Percentiles rank a stretch among this genome's conserved stretches.
Evolutionary conservation across 2,329 filamentous ascomycete species (phyloP).

Genomic region (Cytospora paraplurivora): DNA sequence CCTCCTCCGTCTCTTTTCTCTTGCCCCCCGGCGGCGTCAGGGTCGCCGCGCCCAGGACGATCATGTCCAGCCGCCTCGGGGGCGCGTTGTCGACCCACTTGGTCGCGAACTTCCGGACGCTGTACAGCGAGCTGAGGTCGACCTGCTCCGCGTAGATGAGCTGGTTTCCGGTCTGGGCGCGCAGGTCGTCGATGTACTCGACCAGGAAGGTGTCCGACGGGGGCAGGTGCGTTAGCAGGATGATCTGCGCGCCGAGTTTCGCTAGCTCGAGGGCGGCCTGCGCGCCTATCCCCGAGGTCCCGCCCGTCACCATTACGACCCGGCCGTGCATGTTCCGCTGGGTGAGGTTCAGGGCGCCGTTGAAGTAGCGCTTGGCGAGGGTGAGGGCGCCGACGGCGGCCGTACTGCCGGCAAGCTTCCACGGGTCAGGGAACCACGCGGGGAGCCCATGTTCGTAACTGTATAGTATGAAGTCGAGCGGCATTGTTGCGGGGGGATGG

Average conservation of each 20-base stretch:
- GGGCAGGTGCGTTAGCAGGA: slow-evolving; percentile 83
- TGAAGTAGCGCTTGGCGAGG: slow-evolving; percentile 71
- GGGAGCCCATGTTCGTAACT: slow-evolving; percentile 53
- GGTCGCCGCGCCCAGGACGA: slow-evolving; percentile 83
- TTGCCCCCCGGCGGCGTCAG: slow-evolving; percentile 68
- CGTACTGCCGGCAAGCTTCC: slow-evolving; percentile 44
- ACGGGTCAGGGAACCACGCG: slow-evolving; percentile 48
- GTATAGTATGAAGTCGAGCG: slow-evolving; percentile 53
- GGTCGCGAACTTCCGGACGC: slow-evolving; percentile 89
- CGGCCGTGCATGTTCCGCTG: slow-evolving; percentile 91
- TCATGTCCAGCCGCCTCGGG: slow-evolving; percentile 83
- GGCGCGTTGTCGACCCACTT: slow-evolving; percentile 98
- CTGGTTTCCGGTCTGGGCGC: slow-evolving; percentile 74
- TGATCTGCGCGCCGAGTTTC: slow-evolving; percentile 80
- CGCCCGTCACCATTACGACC: slow-evolving; percentile 90
- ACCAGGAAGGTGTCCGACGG: slow-evolving; percentile 84
- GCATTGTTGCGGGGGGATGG: slow-evolving; percentile 44
- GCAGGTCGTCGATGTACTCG: slow-evolving; percentile 89
- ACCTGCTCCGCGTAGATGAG: slow-evolving; percentile 96
- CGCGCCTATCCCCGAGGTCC: slow-evolving; percentile 90
- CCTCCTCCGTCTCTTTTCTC: slow-evolving; percentile 68
- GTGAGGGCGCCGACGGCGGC: slow-evolving; percentile 43
- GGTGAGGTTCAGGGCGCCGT: slow-evolving; percentile 71
- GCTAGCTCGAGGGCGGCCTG: slow-evolving; percentile 75
- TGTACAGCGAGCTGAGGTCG: slow-evolving; percentile 84